Conservation (phyloP, 805 yeast genomes). For the Candida lessepsii region DNA sequence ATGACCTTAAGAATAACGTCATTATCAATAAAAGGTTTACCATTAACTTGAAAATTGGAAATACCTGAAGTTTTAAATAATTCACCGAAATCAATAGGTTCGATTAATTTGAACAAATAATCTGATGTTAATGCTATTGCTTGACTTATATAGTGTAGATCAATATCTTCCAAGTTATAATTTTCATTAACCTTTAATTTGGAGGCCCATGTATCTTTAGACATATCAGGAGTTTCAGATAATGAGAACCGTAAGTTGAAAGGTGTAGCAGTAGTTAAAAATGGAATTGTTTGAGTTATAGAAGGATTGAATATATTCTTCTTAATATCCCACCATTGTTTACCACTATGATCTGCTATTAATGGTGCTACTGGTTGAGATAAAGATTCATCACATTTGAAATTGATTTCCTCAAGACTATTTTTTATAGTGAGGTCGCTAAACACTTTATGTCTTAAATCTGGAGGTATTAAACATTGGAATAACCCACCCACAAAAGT, state of each 20-base stretch:
- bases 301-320: conserved; percentile 21
- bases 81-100: conserved; percentile 21
- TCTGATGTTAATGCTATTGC: conserved; percentile 26
- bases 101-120: conserved; percentile 19
- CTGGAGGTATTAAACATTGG: conserved; percentile 42
- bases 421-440: conserved; percentile 13
- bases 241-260: conserved; percentile 35
- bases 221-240: conserved; percentile 28
- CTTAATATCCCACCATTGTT: conserved; percentile 42
- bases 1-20: conserved; percentile 11
- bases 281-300: conserved; percentile 53
- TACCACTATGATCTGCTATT: conserved; percentile 53
- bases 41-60: conserved; percentile 2
- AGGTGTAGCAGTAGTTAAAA: conserved; percentile 50
- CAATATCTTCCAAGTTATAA: conserved; percentile 42
- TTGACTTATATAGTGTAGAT: conserved; percentile 30
- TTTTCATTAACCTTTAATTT: conserved; percentile 50
- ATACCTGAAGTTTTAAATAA: conserved; percentile 12
- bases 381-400: conserved; percentile 33
- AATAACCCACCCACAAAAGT: conserved; percentile 66
- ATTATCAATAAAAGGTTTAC: conserved; percentile 11
- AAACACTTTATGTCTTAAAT: conserved; percentile 22
- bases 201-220: conserved; percentile 43
- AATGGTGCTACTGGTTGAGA: conserved; percentile 54
- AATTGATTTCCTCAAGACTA: conserved; percentile 18